These are phyloP conservation scores for Capsicum baccatum DNA, from an alignment of 257 asterid species.

Conservation along the genomic window DNA sequence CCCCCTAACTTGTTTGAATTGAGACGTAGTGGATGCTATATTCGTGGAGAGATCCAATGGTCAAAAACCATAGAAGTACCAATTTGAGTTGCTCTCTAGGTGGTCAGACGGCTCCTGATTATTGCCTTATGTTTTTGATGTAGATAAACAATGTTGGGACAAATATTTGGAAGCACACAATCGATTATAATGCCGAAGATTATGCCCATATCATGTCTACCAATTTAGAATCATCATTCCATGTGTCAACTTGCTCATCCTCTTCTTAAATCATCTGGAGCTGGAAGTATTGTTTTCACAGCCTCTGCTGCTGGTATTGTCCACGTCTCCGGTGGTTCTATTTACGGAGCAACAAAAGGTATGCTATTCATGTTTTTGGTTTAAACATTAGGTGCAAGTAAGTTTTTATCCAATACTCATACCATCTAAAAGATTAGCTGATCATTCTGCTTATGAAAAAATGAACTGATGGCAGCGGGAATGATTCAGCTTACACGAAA, in stretches of 20 bases:
- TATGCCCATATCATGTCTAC: constrained; percentile 76
- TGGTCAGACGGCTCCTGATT: background rate
- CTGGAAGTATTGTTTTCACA: constrained; percentile 70
- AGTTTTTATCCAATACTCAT: background rate
- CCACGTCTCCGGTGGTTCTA: constrained; percentile 71
- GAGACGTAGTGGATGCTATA: background rate
- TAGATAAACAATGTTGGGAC: constrained; percentile 95
- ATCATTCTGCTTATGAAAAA: background rate
- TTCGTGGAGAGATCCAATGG: background rate
- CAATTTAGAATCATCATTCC: constrained; percentile 84
- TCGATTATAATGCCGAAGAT: constrained; percentile 79
- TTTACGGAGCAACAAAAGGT: constrained; percentile 94
- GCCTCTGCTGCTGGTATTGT: constrained; percentile 85
- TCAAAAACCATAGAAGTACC: background rate
- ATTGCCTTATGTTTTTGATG: background rate
- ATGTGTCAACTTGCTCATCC: constrained; percentile 87
- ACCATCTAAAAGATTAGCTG: background rate
- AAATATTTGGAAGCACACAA: constrained; percentile 79
- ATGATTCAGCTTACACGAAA: constrained; percentile 84
- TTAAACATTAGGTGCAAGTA: background rate
- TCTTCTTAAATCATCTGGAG: constrained; percentile 85
- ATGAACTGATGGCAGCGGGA: constrained; percentile 58
- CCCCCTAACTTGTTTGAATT: background rate
- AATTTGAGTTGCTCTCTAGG: background rate
- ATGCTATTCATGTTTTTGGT: background rate